Percentiles rank a stretch among this genome's conserved stretches.
phyloP scores from a whole-genome alignment of 2,329 filamentous ascomycete genomes.

The Pseudogymnoascus sp. region DNA sequence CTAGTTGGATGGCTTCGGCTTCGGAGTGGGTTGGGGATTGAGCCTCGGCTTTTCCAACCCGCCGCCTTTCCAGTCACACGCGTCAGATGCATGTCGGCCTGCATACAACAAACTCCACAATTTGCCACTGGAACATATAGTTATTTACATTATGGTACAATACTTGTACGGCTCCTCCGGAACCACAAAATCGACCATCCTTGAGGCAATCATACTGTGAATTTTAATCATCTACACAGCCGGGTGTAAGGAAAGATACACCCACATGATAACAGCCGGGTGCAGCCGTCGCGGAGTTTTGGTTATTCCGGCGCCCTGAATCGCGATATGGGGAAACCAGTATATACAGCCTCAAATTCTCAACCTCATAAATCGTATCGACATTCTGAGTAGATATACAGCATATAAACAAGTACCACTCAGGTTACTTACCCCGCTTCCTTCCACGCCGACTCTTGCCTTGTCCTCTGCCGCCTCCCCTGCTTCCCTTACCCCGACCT shows the following conservation, averaged over 20 bases:
- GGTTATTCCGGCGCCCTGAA: background rate
- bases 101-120: background rate
- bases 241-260: background rate
- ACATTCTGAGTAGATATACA: background rate
- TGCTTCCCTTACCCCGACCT: conserved; percentile 16
- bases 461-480: conserved; percentile 8
- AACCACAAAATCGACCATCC: background rate
- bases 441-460: conserved; percentile 5
- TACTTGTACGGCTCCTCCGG: background rate
- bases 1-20: conserved; percentile 1
- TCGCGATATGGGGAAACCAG: background rate
- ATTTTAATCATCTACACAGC: background rate
- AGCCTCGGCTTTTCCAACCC: conserved; percentile 7
- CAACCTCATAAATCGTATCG: background rate
- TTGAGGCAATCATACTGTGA: background rate
- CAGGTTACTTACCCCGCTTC: conserved; percentile 5
- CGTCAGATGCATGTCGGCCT: background rate
- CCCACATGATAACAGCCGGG: conserved; percentile 1
- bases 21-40: background rate
- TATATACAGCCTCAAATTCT: background rate
- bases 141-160: conserved; percentile 1
- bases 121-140: background rate
- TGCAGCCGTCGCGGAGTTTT: background rate
- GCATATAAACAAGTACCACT: background rate
- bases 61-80: background rate